These are phyloP conservation scores for Gracilaria vermiculophylla DNA, from an alignment of 23 red algal genomes.

Conservation along the genomic window DNA sequence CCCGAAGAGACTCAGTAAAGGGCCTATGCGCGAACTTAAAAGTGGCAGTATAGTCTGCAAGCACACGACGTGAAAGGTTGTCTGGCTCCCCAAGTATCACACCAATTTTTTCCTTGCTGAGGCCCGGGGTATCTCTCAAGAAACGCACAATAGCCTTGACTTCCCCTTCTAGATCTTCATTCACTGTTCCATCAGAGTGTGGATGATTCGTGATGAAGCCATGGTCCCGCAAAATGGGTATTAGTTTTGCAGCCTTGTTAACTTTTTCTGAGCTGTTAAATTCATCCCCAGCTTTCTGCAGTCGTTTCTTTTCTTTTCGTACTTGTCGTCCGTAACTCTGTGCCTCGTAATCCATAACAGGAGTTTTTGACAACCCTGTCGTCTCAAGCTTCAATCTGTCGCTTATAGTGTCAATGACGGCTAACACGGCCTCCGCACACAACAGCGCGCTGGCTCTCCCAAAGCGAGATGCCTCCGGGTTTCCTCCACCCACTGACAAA, in stretches of 20 bases:
- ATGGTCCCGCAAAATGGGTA: constrained; percentile 22
- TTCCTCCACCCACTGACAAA: not conserved
- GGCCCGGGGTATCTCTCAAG: constrained; percentile 77
- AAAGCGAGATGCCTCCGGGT: constrained; percentile 40
- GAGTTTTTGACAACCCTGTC: not conserved
- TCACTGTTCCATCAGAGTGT: constrained; percentile 22
- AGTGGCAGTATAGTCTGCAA: constrained; percentile 65
- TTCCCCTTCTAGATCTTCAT: constrained; percentile 46
- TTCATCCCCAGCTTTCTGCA: constrained; percentile 24
- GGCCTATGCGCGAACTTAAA: constrained; percentile 76
- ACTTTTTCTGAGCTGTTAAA: constrained; percentile 55
- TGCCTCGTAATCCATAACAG: not conserved
- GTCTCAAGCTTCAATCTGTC: constrained; percentile 47
- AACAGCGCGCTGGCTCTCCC: constrained; percentile 38
- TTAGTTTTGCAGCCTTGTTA: constrained; percentile 25
- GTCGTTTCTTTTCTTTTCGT: constrained; percentile 37
- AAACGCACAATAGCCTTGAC: constrained; percentile 62
- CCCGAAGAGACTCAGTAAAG: constrained; percentile 74
- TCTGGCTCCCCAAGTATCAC: constrained; percentile 88
- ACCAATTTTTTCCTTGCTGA: constrained; percentile 88
- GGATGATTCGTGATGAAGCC: constrained; percentile 12
- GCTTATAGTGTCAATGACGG: constrained; percentile 62
- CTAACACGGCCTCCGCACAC: constrained; percentile 50
- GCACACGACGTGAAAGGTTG: constrained; percentile 59
- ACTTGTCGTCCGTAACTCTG: constrained; percentile 4